Conservation (phyloP, 2,329 filamentous ascomycete species). For the Xylaria sp. region DNA sequence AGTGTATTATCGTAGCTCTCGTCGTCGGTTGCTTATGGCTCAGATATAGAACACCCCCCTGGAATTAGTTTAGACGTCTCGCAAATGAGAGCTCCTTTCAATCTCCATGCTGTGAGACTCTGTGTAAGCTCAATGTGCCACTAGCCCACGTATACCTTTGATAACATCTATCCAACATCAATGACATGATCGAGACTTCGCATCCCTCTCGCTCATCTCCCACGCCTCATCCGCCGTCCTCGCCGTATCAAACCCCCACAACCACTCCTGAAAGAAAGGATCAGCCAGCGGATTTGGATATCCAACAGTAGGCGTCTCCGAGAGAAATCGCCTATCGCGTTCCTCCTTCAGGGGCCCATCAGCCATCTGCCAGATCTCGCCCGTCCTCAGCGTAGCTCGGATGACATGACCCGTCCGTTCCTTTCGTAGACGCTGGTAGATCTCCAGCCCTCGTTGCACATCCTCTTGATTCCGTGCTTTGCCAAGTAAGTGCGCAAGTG, state of each 20-base stretch:
- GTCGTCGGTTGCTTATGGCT: no score
- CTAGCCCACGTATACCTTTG: no score
- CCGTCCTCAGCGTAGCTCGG: constrained; percentile 19
- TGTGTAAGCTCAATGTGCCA: no score
- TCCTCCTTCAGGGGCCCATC: constrained; percentile 21
- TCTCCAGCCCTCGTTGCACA: constrained; percentile 7
- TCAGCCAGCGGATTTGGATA: constrained; percentile 22
- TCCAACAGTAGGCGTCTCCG: constrained; percentile 18
- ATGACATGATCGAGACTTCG: neutral
- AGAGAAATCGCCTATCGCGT: constrained; percentile 18
- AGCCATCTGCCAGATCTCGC: constrained; percentile 21
- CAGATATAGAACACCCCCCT: no score
- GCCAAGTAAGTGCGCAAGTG: constrained; percentile 17
- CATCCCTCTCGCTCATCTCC: neutral
- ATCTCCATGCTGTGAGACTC: no score
- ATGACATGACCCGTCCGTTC: constrained; percentile 19
- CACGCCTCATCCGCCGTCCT: constrained; percentile 19
- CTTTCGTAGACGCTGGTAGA: constrained; percentile 21
- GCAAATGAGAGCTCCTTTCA: no score
- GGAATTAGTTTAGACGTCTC: no score
- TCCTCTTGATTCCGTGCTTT: constrained; percentile 11
- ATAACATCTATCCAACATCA: no score
- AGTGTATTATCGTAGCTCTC: no score
- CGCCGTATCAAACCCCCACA: constrained; percentile 21
- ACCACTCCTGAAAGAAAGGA: constrained; percentile 23